A percentile compares a stretch with the other conserved stretches of the same genome.
Evolutionary conservation across 352 stramenopile genomes (phyloP).

Genomic region (Pythium grandisporangium): DNA sequence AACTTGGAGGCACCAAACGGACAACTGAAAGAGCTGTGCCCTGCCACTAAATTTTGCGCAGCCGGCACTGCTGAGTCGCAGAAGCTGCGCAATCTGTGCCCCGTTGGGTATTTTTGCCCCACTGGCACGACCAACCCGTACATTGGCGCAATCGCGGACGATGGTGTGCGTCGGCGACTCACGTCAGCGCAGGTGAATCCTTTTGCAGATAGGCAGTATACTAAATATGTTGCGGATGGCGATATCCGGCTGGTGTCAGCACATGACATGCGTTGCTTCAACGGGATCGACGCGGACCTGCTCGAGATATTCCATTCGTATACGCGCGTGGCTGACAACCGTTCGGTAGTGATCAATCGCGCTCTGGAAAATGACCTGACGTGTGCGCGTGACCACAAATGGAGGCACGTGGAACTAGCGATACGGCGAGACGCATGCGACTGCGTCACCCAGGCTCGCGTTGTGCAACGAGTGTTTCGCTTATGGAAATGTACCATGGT

Average conservation of each 20-base stretch:
- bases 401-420: conserved; percentile 79
- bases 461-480: conserved; percentile 85
- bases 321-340: conserved; percentile 1
- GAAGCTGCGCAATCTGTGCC: conserved; percentile 72
- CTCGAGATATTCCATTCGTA: conserved; percentile 34
- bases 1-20: conserved; percentile 81
- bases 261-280: conserved; percentile 89
- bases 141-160: conserved; percentile 84
- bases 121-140: conserved; percentile 88
- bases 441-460: conserved; percentile 82
- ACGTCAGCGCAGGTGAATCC: conserved; percentile 54
- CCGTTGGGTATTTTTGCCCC: conserved; percentile 92
- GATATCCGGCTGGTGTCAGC: conserved; percentile 80
- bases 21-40: conserved; percentile 87
- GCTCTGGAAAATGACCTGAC: conserved; percentile 63
- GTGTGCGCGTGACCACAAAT: conserved; percentile 94
- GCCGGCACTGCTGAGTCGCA: conserved; percentile 83
- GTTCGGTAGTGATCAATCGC: conserved; percentile 33
- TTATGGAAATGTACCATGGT: conserved; percentile 90
- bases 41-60: conserved; percentile 82
- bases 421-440: conserved; percentile 89
- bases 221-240: conserved; percentile 88
- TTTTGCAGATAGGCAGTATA: conserved; percentile 57
- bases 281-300: conserved; percentile 80
- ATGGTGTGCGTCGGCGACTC: conserved; percentile 79